Percentiles rank a stretch among this genome's conserved stretches.
These are phyloP conservation scores for Septoria linicola DNA, from an alignment of 2,329 filamentous ascomycete species.

Conservation along the genomic window DNA sequence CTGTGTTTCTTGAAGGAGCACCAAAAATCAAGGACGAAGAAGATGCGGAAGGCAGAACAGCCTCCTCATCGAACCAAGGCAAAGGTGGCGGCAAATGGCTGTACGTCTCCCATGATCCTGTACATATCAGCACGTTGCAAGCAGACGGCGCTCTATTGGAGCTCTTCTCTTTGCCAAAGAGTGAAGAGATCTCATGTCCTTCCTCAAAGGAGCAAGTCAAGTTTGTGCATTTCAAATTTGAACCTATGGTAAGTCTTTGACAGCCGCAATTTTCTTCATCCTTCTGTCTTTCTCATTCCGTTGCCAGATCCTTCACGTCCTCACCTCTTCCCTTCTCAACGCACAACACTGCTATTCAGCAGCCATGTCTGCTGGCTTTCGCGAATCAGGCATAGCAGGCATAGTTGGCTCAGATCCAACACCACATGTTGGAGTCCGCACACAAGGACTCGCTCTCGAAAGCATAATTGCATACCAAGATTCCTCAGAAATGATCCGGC, in stretches of 20 bases:
- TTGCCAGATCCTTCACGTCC: conserved; percentile 78
- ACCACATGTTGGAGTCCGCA: conserved; percentile 82
- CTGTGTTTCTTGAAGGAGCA: conserved; percentile 80
- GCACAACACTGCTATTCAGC: conserved; percentile 74
- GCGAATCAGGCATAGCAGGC: conserved; percentile 73
- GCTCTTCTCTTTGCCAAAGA: conserved; percentile 23
- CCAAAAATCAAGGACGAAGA: conserved; percentile 43
- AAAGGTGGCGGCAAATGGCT: conserved; percentile 87
- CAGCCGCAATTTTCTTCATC: neutral
- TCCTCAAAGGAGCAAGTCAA: conserved; percentile 26
- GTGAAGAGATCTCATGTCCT: neutral
- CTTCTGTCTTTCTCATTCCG: neutral
- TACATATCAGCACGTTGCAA: conserved; percentile 40
- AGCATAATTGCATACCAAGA: conserved; percentile 67
- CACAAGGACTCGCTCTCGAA: conserved; percentile 78
- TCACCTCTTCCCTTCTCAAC: conserved; percentile 71
- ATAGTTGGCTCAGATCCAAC: conserved; percentile 37
- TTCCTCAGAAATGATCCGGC: conserved; percentile 44
- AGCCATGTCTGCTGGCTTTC: conserved; percentile 78
- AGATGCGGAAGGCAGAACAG: conserved; percentile 36
- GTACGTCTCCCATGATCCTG: conserved; percentile 79
- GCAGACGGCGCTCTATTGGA: conserved; percentile 20
- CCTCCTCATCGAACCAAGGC: conserved; percentile 57
- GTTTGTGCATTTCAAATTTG: conserved; percentile 82
- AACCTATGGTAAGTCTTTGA: conserved; percentile 73